Conservation (phyloP, 2,329 filamentous ascomycete species). For the Nannizzia gypsea region DNA sequence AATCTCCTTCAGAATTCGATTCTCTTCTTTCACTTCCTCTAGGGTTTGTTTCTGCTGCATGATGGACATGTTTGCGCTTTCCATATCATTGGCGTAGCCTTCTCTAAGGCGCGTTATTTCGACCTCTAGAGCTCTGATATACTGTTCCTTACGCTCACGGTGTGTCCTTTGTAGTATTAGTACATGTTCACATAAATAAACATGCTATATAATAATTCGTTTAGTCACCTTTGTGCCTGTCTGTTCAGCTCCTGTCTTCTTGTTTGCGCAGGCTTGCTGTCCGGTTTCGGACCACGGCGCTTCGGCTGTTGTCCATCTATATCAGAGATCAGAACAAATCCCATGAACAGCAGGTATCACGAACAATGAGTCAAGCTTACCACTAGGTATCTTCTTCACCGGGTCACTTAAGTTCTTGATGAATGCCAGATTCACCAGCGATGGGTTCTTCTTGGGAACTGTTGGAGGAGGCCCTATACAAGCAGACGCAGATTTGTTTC, state of each 20-base stretch:
- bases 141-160: constrained; percentile 89
- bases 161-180: constrained; percentile 60
- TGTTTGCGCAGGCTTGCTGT: constrained; percentile 88
- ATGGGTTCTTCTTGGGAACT: constrained; percentile 9
- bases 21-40: constrained; percentile 66
- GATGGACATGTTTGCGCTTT: constrained; percentile 32
- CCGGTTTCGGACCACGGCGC: constrained; percentile 85
- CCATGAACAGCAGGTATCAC: background rate
- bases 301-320: constrained; percentile 48
- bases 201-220: background rate
- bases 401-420: constrained; percentile 51
- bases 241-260: constrained; percentile 87
- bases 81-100: constrained; percentile 51
- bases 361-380: no score
- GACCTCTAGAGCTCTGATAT: constrained; percentile 86
- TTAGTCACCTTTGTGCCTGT: constrained; percentile 74
- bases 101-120: constrained; percentile 84
- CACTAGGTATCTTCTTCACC: constrained; percentile 65
- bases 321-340: background rate
- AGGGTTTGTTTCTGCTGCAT: constrained; percentile 62
- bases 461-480: background rate
- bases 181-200: background rate
- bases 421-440: constrained; percentile 44
- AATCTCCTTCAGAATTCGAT: constrained; percentile 57
- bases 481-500: background rate